Evolutionary conservation across 495 filamentous ascomycete genomes (phyloP).

Genomic region (Penicillium lagena): DNA sequence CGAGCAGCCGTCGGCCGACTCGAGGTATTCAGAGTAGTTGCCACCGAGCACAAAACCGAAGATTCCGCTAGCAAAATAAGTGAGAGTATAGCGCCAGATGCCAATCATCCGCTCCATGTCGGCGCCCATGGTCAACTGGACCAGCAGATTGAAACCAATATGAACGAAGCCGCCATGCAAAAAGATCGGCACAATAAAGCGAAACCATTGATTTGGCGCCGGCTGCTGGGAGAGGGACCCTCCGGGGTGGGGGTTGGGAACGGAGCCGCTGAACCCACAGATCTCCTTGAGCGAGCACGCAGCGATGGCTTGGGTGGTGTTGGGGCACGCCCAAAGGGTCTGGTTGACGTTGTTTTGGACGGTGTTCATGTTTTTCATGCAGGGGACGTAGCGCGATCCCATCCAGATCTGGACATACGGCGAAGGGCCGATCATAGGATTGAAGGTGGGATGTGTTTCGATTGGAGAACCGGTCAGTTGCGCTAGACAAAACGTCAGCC

Average conservation of each 20-base stretch:
- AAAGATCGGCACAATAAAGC: conserved; percentile 95
- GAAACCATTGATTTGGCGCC: conserved; percentile 87
- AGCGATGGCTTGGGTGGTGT: conserved; percentile 51
- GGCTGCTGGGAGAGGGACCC: conserved; percentile 37
- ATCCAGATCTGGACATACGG: conserved; percentile 89
- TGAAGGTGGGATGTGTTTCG: conserved; percentile 77
- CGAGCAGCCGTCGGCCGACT: conserved; percentile 82
- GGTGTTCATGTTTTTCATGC: conserved; percentile 77
- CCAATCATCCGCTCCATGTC: conserved; percentile 92
- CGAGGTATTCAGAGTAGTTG: conserved; percentile 75
- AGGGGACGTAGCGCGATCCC: conserved; percentile 88
- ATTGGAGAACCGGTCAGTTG: conserved; percentile 61
- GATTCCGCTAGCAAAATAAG: conserved; percentile 87
- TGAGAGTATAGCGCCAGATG: conserved; percentile 73
- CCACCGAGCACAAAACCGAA: conserved; percentile 95
- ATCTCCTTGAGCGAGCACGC: conserved; percentile 68
- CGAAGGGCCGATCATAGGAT: conserved; percentile 95
- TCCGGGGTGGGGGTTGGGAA: conserved; percentile 49
- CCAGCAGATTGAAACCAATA: conserved; percentile 88
- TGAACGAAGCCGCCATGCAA: conserved; percentile 89
- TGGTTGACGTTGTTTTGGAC: conserved; percentile 51
- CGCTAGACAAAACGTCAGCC: conserved; percentile 13
- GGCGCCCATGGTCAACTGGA: conserved; percentile 77
- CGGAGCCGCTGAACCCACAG: conserved; percentile 68
- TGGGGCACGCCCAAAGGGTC: conserved; percentile 69